Base-by-base conservation (phyloP, 305 asterid species). In the Caryopteris hybrid region DNA sequence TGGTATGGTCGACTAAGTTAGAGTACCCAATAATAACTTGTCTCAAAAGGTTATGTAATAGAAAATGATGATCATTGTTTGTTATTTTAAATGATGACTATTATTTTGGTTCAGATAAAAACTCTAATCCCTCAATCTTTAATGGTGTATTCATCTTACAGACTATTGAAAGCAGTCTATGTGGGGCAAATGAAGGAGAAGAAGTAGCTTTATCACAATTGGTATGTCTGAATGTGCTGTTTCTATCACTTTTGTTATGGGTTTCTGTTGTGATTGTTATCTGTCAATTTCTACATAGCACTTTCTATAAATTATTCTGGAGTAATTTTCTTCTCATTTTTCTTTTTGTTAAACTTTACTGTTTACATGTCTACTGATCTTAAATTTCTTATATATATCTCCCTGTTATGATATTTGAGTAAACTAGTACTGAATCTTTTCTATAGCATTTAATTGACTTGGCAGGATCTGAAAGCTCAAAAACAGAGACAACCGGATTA, bases 381-480 rank as follows among this genome's bases (percentile, higher is more conserved):
- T 72, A 51, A 50, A 65, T 56, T 73, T 66, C 58, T 41, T 34
- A n/a, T 1, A 25, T 11, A 10, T 46, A 25, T 36, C 16, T 9
- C 69, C 39, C 61, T 31, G 61, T 64, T 27, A 45, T 57, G 73
- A 33, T 68, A 70, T 58, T 55, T 68, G 60, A 66, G 42, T 59
- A 66, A 48, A 58, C 68, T 31, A 17, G 21, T 61, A 79, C 87
- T 82, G 64, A 82, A 71, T 72, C 76, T 82, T n/a, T 76, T 81
- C 76, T 85, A 85, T 76, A 90, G 97, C 95, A 90, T 80, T 82
- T 90, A 66, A 88, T 88, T 82, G 95, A 90, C 83, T 85, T 90
- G 83, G 97, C 96, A 78, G 97, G 97, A 70, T 90, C 95, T 58
- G 97, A 90, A 81, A 88, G 96, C 83, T 90, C 97, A 51, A 86